Conservation (phyloP, 306 rosid species). For the Trifolium pratense region DNA sequence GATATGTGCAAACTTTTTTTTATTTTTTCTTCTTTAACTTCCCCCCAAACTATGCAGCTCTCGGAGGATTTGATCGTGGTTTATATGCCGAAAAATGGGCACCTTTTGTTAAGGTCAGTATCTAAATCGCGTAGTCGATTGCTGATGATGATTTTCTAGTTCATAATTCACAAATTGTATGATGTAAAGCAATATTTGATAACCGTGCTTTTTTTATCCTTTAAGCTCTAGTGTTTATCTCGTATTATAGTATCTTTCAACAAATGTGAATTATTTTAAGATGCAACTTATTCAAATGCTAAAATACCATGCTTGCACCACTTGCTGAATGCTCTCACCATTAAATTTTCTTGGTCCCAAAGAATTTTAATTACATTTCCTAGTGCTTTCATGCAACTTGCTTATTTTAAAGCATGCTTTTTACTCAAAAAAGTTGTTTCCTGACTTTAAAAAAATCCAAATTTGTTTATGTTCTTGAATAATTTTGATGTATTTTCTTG, state of each 20-base stretch:
- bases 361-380: constrained; percentile 30
- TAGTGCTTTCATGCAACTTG: constrained; percentile 20
- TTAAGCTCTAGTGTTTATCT: too few relatives aligned
- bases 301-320: neutral
- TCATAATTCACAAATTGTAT: constrained; percentile 16
- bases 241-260: too few relatives aligned
- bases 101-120: constrained; percentile 57
- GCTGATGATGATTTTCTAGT: constrained; percentile 23
- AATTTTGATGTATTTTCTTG: constrained; percentile 27
- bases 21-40: constrained; percentile 28
- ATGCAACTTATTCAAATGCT: constrained; percentile 28
- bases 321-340: constrained; percentile 10
- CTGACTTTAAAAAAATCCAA: neutral
- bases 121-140: neutral
- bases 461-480: constrained; percentile 17
- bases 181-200: constrained; percentile 33
- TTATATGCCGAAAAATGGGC: constrained; percentile 96
- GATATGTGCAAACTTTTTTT: neutral
- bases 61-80: constrained; percentile 80
- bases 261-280: neutral
- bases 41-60: constrained; percentile 56
- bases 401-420: neutral
- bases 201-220: too few relatives aligned
- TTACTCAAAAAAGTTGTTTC: neutral
- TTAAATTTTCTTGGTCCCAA: neutral